A percentile compares a stretch with the other conserved stretches of the same genome.
These are phyloP conservation scores for Setaria italica DNA, from an alignment of 202 grass and related monocot genomes.

Conservation along the genomic window DNA sequence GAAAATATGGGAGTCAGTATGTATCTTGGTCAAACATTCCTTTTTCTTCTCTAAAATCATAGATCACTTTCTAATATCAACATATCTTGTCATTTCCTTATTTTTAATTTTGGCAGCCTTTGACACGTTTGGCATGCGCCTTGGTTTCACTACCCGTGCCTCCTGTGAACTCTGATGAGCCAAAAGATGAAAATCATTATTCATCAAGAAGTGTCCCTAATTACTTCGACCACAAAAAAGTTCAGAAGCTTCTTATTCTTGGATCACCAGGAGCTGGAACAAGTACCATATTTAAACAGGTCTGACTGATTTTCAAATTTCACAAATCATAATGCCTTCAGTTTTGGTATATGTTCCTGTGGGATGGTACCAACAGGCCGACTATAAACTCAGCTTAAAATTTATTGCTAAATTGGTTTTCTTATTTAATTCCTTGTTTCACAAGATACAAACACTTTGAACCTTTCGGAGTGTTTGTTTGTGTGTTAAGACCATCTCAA, in stretches of 20 bases:
- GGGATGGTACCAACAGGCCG: not conserved
- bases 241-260: constrained; percentile 91
- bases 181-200: constrained; percentile 70
- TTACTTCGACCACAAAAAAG: constrained; percentile 84
- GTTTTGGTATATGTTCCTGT: constrained; percentile 28
- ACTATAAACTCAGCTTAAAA: not conserved
- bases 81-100: not conserved
- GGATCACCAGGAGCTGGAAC: constrained; percentile 83
- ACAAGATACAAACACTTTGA: constrained; percentile 21
- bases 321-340: not conserved
- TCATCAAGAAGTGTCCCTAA: constrained; percentile 65
- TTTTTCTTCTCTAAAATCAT: not conserved
- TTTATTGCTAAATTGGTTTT: not conserved
- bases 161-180: constrained; percentile 50
- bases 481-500: not conserved
- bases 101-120: constrained; percentile 57
- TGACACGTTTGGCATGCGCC: constrained; percentile 73
- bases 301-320: constrained; percentile 41
- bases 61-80: not conserved
- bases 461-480: not conserved
- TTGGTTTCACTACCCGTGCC: constrained; percentile 87
- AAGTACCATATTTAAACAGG: constrained; percentile 98
- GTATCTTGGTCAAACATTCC: constrained; percentile 47
- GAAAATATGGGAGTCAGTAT: constrained; percentile 92
- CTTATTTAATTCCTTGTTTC: not conserved